Percentiles rank a stretch among this genome's conserved stretches.
Evolutionary conservation across 2,329 filamentous ascomycete genomes (phyloP).

Genomic region (Phoma herbarum): DNA sequence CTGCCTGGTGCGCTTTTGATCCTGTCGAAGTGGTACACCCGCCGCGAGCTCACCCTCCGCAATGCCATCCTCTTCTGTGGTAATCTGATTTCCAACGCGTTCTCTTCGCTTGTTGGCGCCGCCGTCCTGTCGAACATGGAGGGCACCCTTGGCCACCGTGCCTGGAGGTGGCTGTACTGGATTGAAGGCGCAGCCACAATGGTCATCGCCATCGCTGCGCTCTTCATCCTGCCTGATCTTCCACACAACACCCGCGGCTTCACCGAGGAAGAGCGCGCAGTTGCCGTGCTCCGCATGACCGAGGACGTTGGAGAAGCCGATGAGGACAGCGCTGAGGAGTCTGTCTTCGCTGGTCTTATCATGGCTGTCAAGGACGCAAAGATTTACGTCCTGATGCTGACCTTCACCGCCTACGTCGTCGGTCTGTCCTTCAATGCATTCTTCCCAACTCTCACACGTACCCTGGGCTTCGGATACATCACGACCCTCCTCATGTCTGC

Average conservation of each 20-base stretch:
- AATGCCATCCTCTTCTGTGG: slow-evolving; percentile 55
- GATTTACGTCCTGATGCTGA: slow-evolving; percentile 71
- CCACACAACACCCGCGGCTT: slow-evolving; percentile 57
- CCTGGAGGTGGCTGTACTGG: slow-evolving; percentile 53
- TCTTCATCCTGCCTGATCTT: slow-evolving; percentile 46
- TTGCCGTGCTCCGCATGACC: slow-evolving; percentile 51
- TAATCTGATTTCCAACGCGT: slow-evolving; percentile 55
- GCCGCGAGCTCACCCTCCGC: slow-evolving; percentile 56
- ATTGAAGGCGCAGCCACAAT: slow-evolving; percentile 52
- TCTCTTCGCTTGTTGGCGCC: slow-evolving; percentile 56
- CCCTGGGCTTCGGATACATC: slow-evolving; percentile 51
- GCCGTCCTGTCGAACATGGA: slow-evolving; percentile 52
- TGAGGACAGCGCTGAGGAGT: slow-evolving; percentile 54
- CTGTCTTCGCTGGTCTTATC: slow-evolving; percentile 62
- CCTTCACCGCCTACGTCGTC: slow-evolving; percentile 68
- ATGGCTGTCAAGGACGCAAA: slow-evolving; percentile 69
- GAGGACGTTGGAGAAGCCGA: slow-evolving; percentile 62
- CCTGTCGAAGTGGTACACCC: slow-evolving; percentile 73
- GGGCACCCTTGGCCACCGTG: slow-evolving; percentile 45
- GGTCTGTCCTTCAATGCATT: slow-evolving; percentile 54
- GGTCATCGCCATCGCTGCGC: slow-evolving; percentile 42
- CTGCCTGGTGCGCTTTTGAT: slow-evolving; percentile 70
- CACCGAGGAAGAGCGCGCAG: slow-evolving; percentile 57
- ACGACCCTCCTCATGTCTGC: slow-evolving; percentile 53
- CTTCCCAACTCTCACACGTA: slow-evolving; percentile 39